phyloP scores from a whole-genome alignment of 1,284 basidiomycete genomes.

The Irpex rosettiformis region DNA sequence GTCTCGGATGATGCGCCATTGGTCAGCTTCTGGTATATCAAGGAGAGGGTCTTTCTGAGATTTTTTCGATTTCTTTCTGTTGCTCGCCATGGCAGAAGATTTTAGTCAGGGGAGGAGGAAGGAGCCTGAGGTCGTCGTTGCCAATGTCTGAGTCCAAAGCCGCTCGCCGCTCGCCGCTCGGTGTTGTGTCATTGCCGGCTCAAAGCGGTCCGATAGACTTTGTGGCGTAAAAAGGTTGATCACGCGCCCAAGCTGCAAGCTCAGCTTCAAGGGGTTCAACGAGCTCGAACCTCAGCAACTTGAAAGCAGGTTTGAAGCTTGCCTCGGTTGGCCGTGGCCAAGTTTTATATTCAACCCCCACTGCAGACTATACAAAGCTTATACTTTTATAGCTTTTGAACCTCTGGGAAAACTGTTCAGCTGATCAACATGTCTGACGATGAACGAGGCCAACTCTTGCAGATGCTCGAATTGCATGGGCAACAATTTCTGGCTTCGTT shows the following conservation, averaged over 20 bases:
- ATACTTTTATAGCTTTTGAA: too few species aligned
- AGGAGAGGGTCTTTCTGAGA: constrained; percentile 14
- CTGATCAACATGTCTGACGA: constrained; percentile 27
- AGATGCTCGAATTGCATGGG: constrained; percentile 61
- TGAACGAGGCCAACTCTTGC: constrained; percentile 39
- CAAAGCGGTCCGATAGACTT: background rate
- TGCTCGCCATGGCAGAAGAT: constrained; percentile 34
- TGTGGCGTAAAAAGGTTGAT: constrained; percentile 2
- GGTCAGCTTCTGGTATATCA: constrained; percentile 68
- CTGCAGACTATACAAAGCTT: too few species aligned
- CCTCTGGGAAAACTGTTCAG: too few species aligned
- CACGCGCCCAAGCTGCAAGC: background rate
- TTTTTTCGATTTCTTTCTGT: constrained; percentile 34
- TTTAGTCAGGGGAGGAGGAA: too few species aligned
- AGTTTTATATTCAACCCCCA: too few species aligned
- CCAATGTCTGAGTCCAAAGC: background rate
- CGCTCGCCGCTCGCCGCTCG: background rate
- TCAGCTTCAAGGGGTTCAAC: too few species aligned
- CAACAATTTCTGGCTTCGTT: constrained; percentile 60
- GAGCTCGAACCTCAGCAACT: too few species aligned
- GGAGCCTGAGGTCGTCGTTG: too few species aligned
- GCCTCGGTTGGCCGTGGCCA: too few species aligned
- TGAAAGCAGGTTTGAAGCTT: too few species aligned
- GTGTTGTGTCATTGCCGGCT: background rate
- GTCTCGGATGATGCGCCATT: constrained; percentile 71